A percentile compares a stretch with the other conserved stretches of the same genome.
These are phyloP conservation scores for Nakazawaea wyomingensis DNA, from an alignment of 805 yeast genomes.

Conservation along the genomic window DNA sequence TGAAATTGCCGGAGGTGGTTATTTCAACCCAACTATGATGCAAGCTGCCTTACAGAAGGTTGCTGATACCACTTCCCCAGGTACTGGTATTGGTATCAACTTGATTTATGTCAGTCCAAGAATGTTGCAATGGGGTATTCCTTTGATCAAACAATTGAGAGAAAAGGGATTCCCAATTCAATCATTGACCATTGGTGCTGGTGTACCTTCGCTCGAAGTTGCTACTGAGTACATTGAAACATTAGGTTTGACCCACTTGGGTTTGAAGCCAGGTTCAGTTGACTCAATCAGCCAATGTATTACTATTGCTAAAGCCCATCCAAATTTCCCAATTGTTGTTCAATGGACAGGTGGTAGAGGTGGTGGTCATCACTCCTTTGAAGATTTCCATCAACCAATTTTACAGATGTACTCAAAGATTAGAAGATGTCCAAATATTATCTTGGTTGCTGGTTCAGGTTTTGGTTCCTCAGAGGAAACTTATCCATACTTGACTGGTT, in stretches of 20 bases:
- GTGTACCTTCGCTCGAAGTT: slow-evolving; percentile 97
- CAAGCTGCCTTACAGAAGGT: slow-evolving; percentile 71
- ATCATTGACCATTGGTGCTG: slow-evolving; percentile 97
- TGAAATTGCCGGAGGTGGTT: slow-evolving; percentile 99
- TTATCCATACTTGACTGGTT: slow-evolving; percentile 95
- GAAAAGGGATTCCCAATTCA: slow-evolving; percentile 93
- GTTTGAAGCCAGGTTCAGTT: slow-evolving; percentile 96
- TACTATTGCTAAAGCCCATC: slow-evolving; percentile 91
- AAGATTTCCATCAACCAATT: slow-evolving; percentile 98
- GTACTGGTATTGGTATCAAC: slow-evolving; percentile 87
- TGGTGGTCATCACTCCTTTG: slow-evolving; percentile 99
- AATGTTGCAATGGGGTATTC: slow-evolving; percentile 98
- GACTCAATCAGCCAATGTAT: slow-evolving; percentile 87
- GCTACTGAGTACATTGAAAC: slow-evolving; percentile 94
- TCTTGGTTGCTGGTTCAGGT: slow-evolving; percentile 96
- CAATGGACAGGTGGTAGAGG: slow-evolving; percentile 99
- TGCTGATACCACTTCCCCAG: slow-evolving; percentile 66
- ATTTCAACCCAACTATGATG: slow-evolving; percentile 70
- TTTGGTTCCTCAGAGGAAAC: slow-evolving; percentile 97
- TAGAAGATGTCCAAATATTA: slow-evolving; percentile 85
- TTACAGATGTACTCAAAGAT: slow-evolving; percentile 93
- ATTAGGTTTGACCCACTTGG: slow-evolving; percentile 87
- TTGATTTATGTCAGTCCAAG: slow-evolving; percentile 95
- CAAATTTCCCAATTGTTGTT: slow-evolving; percentile 90
- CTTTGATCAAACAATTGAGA: slow-evolving; percentile 84